Base-by-base conservation (phyloP, 176 grass and related monocot genomes). In the Stipa capillata region DNA sequence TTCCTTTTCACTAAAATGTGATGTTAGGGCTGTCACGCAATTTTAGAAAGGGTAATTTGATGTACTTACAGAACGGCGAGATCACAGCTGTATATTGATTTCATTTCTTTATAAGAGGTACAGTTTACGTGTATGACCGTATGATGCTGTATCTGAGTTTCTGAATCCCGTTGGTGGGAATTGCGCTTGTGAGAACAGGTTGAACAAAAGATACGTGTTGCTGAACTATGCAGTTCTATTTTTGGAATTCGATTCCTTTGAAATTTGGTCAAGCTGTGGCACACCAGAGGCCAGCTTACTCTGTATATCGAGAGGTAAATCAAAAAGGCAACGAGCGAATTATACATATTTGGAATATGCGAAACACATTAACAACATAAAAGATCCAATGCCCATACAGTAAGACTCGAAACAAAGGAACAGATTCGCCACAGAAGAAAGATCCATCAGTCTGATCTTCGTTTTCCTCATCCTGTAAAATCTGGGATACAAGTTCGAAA, bases 91-190 rank as follows among this genome's bases (percentile, higher is more conserved):
- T 67, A 79, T 59, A 43, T 60, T 68, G 41, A 68, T 52, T 40
- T 40, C 4, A 36, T 60, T 79, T 60, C 32, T 54, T 83, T 73
- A 32, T 15, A 32, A 15, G 17, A 81, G 72, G 76, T 80, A 24
- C 39, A 79, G 67, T 8, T n/a, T n/a, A n/a, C n/a, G 23, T 5
- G 12, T 6, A 18, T 2, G 40, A 29, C 25, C 40, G 9, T 47
- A 16, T 77, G 32, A 39, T 27, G 27, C n/a, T n/a, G n/a, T 18
- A 16, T 41, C 48, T 32, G 41, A n/a, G n/a, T n/a, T n/a, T n/a
- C n/a, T n/a, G n/a, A 68, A 68, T n/a, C 59, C 1, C 13, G 2
- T 60, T 10, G 12, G 1, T 27, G n/a, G 16, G 25, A 74, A 74
- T 56, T 33, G 51, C 5, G 0, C 1, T 4, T 41, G 24, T 10